Evolutionary conservation across 345 rosid species (phyloP).

Genomic region (Carallia pectinifolia): DNA sequence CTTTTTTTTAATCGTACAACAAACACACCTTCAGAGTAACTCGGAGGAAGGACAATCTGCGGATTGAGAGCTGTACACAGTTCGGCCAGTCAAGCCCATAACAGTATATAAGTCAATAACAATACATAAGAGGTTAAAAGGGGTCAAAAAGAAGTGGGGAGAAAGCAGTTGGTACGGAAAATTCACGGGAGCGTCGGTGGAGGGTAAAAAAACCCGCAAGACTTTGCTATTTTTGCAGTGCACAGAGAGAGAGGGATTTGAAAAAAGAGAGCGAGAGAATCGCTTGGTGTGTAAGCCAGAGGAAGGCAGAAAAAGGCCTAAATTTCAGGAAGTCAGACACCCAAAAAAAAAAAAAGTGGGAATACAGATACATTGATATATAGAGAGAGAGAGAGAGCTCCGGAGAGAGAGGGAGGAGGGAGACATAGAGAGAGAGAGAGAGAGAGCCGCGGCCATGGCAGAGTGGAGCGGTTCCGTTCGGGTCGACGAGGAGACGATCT

Average conservation of each 20-base stretch:
- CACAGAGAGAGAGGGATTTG: neutral
- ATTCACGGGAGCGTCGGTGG: slow-evolving; percentile 39
- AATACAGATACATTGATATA: neutral
- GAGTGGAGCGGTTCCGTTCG: slow-evolving; percentile 56
- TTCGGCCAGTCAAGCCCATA: no score
- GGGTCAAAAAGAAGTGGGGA: neutral
- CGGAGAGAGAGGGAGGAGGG: slow-evolving; percentile 10
- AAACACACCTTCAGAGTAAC: no score
- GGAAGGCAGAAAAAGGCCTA: neutral
- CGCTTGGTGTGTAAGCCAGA: slow-evolving; percentile 33
- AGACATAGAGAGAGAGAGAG: slow-evolving; percentile 5
- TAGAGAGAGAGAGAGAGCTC: slow-evolving; percentile 8
- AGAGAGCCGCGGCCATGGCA: slow-evolving; percentile 59
- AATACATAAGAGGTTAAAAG: no score
- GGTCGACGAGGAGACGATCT: slow-evolving; percentile 72
- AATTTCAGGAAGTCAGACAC: neutral
- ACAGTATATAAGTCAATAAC: no score
- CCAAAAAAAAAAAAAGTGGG: neutral
- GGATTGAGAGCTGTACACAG: no score
- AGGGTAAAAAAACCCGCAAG: slow-evolving; percentile 18
- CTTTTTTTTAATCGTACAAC: no score
- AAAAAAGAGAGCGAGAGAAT: slow-evolving; percentile 17
- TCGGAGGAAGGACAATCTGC: no score
- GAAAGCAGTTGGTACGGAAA: neutral
- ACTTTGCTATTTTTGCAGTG: neutral